Conservation (phyloP, 164 flowering plant genomes). For the Kalanchoe fedtschenkoi region DNA sequence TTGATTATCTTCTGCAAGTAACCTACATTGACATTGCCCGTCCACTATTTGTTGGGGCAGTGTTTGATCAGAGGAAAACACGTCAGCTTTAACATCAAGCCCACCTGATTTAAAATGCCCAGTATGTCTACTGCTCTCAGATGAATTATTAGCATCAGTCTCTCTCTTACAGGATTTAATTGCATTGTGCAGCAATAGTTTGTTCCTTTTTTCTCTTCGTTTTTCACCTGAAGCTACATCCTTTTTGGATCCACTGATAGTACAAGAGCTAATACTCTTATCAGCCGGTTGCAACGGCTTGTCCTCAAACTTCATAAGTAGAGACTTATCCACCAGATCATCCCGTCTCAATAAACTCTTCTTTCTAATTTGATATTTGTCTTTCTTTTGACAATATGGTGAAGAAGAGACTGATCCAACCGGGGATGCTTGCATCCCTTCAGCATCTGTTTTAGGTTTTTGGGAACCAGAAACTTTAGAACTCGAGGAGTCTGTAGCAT, state of each 20-base stretch:
- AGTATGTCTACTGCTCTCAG: background rate
- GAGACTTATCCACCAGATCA: background rate
- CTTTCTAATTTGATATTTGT: background rate
- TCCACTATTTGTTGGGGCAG: background rate
- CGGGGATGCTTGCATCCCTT: background rate
- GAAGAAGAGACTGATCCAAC: constrained; percentile 2
- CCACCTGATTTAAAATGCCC: too few relatives aligned
- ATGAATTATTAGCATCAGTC: background rate
- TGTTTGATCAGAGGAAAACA: background rate
- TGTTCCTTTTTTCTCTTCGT: background rate
- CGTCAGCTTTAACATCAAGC: background rate
- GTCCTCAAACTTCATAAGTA: background rate
- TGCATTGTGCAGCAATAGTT: background rate
- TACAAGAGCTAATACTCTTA: background rate
- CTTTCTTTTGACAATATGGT: background rate
- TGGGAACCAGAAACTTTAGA: background rate
- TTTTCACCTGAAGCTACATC: background rate
- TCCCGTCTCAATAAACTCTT: background rate
- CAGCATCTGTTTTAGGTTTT: background rate
- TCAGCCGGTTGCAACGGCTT: background rate
- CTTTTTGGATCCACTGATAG: background rate
- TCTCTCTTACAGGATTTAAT: background rate
- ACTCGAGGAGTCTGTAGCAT: background rate
- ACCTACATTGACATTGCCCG: background rate
- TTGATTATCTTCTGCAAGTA: background rate